Evolutionary conservation across 208 protist genomes (phyloP).

Genomic region (Borovskyia barvae): DNA sequence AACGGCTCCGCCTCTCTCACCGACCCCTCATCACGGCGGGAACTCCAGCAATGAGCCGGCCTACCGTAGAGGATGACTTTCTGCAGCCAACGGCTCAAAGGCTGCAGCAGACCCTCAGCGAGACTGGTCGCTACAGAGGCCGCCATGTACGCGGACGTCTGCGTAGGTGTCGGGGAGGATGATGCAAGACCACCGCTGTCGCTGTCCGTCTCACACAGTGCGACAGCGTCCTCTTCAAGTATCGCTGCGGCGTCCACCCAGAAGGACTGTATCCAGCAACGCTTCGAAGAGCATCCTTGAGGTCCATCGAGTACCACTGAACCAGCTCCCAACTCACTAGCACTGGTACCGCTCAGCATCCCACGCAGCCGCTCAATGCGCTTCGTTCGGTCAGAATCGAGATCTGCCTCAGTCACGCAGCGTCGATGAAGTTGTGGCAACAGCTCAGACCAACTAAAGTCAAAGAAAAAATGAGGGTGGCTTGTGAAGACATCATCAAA

Average conservation of each 20-base stretch:
- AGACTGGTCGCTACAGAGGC: slow-evolving; percentile 3
- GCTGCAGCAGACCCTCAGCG: background rate
- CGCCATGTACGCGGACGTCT: slow-evolving; percentile 5
- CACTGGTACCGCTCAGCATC: too few species aligned
- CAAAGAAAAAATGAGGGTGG: slow-evolving; percentile 14
- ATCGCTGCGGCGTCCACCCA: background rate
- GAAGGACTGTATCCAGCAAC: background rate
- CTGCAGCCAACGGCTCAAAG: slow-evolving; percentile 16
- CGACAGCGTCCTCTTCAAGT: background rate
- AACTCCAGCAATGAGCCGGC: too few species aligned
- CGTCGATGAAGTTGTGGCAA: too few species aligned
- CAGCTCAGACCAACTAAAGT: too few species aligned
- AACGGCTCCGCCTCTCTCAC: background rate
- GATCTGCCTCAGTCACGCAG: too few species aligned
- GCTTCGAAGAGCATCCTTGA: background rate
- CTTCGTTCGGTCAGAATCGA: too few species aligned
- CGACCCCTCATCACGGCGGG: too few species aligned
- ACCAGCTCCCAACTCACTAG: slow-evolving; percentile 2
- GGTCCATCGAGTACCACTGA: background rate
- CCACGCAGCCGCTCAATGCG: too few species aligned
- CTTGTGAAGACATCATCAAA: slow-evolving; percentile 5
- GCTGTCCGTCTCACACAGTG: slow-evolving; percentile 5
- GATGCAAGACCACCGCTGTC: background rate
- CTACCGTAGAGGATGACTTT: background rate
- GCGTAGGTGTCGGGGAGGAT: slow-evolving; percentile 5